Evolutionary conservation across 2,329 filamentous ascomycete species (phyloP).

Genomic region (Tolypocladium amazonense): DNA sequence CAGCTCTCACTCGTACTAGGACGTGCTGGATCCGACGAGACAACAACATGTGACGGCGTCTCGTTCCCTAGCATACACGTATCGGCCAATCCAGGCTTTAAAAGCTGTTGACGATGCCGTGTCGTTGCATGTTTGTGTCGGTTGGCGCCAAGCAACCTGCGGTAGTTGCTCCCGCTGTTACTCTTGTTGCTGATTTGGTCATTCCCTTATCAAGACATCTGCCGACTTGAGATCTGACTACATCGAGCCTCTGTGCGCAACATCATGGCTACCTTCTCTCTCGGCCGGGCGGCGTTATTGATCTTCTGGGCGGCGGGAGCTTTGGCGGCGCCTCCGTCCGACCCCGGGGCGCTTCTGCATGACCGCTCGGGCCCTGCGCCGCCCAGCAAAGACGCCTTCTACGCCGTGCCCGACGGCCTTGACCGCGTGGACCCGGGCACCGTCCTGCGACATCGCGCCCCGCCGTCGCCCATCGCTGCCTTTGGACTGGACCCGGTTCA

Average conservation of each 20-base stretch:
- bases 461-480: slow-evolving; percentile 10
- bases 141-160: neutral
- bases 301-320: neutral
- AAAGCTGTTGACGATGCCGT: neutral
- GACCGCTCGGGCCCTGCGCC: neutral
- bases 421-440: slow-evolving; percentile 7
- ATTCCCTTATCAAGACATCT: neutral
- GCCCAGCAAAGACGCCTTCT: slow-evolving; percentile 14
- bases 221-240: neutral
- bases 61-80: too few relatives aligned
- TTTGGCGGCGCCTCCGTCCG: neutral
- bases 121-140: neutral
- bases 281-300: neutral
- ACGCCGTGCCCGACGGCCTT: slow-evolving; percentile 9
- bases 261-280: slow-evolving; percentile 1
- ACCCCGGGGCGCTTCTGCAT: neutral
- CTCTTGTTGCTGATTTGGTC: too few relatives aligned
- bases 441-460: slow-evolving; percentile 10
- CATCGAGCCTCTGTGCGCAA: neutral
- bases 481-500: slow-evolving; percentile 7
- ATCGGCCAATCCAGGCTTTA: neutral
- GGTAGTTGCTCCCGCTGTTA: too few relatives aligned
- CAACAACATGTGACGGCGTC: neutral
- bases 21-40: neutral
- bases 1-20: neutral